Evolutionary conservation across 257 asterid species (phyloP).

Genomic region (Thymus mandschuricus): DNA sequence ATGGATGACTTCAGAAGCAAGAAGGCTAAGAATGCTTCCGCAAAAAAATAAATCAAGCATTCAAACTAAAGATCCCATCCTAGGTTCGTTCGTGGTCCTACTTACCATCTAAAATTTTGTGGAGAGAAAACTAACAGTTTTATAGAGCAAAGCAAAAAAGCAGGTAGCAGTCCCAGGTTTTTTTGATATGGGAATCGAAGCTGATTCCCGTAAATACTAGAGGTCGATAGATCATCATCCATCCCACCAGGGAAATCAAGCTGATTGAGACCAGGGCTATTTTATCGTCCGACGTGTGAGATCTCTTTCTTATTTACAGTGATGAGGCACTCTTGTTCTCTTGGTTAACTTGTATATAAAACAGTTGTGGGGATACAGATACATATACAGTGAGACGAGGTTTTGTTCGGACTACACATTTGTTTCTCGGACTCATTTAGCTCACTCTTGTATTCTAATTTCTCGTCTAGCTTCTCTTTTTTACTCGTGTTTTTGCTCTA

Average conservation of each 20-base stretch:
- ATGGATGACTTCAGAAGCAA: slow-evolving; percentile 65
- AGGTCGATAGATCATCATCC: slow-evolving; percentile 6
- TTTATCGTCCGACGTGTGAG: not conserved
- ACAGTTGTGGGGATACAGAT: not conserved
- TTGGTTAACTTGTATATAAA: slow-evolving; percentile 30
- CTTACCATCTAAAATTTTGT: slow-evolving; percentile 38
- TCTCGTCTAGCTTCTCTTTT: not conserved
- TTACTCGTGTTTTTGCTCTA: no score
- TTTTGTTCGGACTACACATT: not conserved
- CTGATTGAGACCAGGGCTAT: slow-evolving; percentile 15
- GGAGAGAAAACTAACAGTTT: slow-evolving; percentile 36
- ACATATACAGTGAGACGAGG: not conserved
- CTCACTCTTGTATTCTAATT: not conserved
- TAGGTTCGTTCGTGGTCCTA: not conserved
- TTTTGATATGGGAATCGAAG: slow-evolving; percentile 33
- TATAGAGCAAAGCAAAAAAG: slow-evolving; percentile 35
- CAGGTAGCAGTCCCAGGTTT: slow-evolving; percentile 24
- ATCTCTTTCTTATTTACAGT: not conserved
- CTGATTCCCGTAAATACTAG: slow-evolving; percentile 38
- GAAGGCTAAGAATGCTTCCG: slow-evolving; percentile 45
- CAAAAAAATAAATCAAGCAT: slow-evolving; percentile 33
- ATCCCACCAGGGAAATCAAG: not conserved
- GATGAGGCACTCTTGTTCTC: not conserved
- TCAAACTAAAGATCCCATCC: slow-evolving; percentile 5
- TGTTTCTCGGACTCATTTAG: no score